Evolutionary conservation across 2,329 filamentous ascomycete species (phyloP).

Genomic region (Aureobasidium sp.): DNA sequence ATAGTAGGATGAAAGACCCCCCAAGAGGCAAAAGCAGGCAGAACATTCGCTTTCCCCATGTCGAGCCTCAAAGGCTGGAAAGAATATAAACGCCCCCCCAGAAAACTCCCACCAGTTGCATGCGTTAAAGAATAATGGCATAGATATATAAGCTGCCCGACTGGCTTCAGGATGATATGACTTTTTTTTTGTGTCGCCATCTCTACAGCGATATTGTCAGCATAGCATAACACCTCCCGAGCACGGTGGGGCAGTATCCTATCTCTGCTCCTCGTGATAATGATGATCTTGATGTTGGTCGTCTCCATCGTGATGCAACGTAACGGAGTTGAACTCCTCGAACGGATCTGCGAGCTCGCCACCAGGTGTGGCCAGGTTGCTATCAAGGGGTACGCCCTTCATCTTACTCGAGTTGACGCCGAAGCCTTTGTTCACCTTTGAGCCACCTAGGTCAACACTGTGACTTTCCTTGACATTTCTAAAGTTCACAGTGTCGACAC

Average conservation of each 20-base stretch:
- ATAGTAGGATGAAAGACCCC: neutral
- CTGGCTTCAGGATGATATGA: neutral
- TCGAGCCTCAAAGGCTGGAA: neutral
- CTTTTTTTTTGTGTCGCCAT: conserved; percentile 1
- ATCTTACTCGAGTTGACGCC: conserved; percentile 32
- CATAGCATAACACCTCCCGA: neutral
- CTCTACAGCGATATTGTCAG: neutral
- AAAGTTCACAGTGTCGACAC: conserved; percentile 93
- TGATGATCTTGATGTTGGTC: conserved; percentile 28
- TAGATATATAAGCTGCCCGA: conserved; percentile 9
- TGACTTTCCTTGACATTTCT: conserved; percentile 96
- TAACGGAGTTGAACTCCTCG: conserved; percentile 98
- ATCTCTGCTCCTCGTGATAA: conserved; percentile 8
- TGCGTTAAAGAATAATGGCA: conserved; percentile 12
- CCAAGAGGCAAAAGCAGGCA: neutral
- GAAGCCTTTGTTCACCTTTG: conserved; percentile 34
- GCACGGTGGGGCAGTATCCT: conserved; percentile 3
- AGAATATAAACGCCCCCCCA: neutral
- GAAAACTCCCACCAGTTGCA: neutral
- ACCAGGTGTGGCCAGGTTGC: conserved; percentile 75
- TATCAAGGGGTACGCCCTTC: conserved; percentile 81
- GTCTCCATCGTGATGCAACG: conserved; percentile 91
- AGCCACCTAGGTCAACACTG: conserved; percentile 75
- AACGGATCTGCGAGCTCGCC: conserved; percentile 83
- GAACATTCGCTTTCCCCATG: neutral